These are phyloP conservation scores for Brassica nigra DNA, from an alignment of 345 rosid species.

Conservation along the genomic window DNA sequence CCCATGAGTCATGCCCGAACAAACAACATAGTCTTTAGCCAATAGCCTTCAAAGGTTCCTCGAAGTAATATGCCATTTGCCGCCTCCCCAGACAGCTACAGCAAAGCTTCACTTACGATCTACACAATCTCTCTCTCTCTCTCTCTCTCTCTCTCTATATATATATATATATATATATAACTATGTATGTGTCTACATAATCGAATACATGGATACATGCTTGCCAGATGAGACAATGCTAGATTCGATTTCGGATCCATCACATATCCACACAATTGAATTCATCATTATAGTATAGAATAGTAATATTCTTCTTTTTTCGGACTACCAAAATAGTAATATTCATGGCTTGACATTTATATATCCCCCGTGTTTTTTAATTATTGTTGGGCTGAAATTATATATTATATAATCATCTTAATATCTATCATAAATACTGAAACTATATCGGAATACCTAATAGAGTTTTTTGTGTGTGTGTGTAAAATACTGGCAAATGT, in stretches of 20 bases:
- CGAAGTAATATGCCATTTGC: conserved; percentile 57
- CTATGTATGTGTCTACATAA: conserved; percentile 29
- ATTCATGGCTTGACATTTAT: background rate
- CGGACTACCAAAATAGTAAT: background rate
- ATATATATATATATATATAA: conserved; percentile 6
- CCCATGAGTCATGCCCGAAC: conserved; percentile 77
- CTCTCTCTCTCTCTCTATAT: too few relatives aligned
- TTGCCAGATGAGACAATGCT: conserved; percentile 43
- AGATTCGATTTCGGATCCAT: conserved; percentile 38
- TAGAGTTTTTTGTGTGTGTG: background rate
- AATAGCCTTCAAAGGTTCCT: conserved; percentile 53
- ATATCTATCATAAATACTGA: background rate
- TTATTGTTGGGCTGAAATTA: background rate
- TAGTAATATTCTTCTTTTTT: background rate
- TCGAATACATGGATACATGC: conserved; percentile 33
- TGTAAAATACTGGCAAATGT: background rate
- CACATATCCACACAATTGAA: conserved; percentile 16
- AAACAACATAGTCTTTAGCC: conserved; percentile 57
- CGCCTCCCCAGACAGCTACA: conserved; percentile 58
- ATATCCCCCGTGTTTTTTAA: background rate
- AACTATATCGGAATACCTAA: background rate
- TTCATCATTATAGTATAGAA: background rate
- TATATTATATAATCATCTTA: background rate
- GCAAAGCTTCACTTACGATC: conserved; percentile 41
- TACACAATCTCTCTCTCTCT: too few relatives aligned